These are phyloP conservation scores for Rosa chinensis DNA, from an alignment of 306 rosid species.

Conservation along the genomic window DNA sequence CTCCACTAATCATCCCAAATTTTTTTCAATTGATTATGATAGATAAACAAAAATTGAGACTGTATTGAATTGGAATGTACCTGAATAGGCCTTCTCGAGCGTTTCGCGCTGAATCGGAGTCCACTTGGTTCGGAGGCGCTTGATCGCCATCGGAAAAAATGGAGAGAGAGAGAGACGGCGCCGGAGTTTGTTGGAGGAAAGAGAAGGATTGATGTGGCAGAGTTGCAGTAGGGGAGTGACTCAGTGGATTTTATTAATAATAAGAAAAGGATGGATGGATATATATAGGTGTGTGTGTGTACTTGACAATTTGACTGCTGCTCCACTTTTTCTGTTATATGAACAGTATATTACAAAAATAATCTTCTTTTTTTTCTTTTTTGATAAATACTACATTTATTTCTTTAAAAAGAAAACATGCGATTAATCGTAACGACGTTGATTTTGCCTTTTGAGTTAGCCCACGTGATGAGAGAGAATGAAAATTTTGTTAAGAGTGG, in stretches of 20 bases:
- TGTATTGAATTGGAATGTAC: background rate
- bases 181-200: background rate
- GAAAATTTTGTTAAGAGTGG: no score
- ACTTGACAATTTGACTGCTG: background rate
- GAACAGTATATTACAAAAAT: background rate
- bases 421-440: no score
- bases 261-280: background rate
- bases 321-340: background rate
- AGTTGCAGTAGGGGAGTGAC: slow-evolving; percentile 3
- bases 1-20: background rate
- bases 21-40: background rate
- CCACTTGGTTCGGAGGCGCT: slow-evolving; percentile 9
- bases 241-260: background rate
- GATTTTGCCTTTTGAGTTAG: no score
- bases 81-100: background rate
- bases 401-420: no score
- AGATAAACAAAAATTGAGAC: background rate
- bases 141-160: slow-evolving; percentile 5
- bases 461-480: no score
- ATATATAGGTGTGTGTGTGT: background rate
- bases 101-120: slow-evolving; percentile 10
- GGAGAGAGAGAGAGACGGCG: background rate
- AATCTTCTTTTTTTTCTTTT: no score
- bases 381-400: background rate
- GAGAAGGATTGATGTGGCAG: background rate